These are phyloP conservation scores for Candida andamanensis DNA, from an alignment of 805 yeast species.

Conservation along the genomic window DNA sequence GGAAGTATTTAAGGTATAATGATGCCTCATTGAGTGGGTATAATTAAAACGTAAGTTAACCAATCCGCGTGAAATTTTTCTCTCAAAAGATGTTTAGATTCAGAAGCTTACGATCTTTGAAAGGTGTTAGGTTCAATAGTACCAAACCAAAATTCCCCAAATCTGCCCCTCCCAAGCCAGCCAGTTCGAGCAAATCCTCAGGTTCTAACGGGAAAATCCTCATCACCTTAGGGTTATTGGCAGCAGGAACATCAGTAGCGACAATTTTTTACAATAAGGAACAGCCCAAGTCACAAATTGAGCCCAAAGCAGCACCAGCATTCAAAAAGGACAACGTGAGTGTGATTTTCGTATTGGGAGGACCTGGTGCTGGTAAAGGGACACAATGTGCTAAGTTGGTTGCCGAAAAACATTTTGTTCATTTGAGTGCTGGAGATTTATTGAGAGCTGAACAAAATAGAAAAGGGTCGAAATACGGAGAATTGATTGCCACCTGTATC, in stretches of 20 bases:
- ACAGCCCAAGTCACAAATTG: constrained; percentile 42
- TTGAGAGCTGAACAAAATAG: constrained; percentile 88
- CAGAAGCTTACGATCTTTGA: background rate
- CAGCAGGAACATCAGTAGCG: constrained; percentile 44
- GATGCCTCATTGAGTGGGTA: constrained; percentile 26
- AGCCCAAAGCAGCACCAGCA: constrained; percentile 33
- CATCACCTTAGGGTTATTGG: constrained; percentile 39
- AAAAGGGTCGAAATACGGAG: constrained; percentile 77
- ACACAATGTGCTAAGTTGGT: constrained; percentile 91
- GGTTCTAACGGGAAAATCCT: constrained; percentile 26
- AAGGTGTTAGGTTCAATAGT: constrained; percentile 3
- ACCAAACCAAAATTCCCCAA: constrained; percentile 4
- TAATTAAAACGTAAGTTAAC: background rate
- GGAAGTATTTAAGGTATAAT: constrained; percentile 60
- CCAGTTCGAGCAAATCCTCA: too few species aligned
- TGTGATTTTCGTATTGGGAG: constrained; percentile 89
- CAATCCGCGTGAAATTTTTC: background rate
- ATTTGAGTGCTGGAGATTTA: constrained; percentile 93
- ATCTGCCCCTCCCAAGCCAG: constrained; percentile 8
- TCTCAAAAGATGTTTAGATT: background rate
- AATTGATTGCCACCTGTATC: constrained; percentile 76
- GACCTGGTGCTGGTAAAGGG: constrained; percentile 98
- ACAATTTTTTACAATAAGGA: constrained; percentile 40
- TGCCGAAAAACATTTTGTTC: constrained; percentile 73
- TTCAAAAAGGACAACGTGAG: constrained; percentile 64